phyloP scores from a whole-genome alignment of 257 asterid species.

The Lycium barbarum region DNA sequence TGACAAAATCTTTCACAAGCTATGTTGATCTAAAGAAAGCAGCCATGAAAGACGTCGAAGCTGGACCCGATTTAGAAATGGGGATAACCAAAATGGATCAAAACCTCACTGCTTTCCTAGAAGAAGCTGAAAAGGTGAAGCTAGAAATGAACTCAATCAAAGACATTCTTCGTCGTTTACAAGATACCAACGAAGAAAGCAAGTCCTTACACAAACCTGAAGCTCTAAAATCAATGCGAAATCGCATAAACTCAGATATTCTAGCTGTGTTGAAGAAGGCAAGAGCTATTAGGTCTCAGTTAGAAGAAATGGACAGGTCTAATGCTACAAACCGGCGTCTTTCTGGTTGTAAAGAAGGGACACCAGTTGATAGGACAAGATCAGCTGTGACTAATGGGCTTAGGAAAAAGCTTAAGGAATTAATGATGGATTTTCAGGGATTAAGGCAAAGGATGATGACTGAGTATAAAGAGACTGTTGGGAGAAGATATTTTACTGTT shows the following conservation, averaged over 20 bases:
- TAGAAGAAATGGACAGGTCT: conserved; percentile 89
- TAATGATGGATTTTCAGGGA: conserved; percentile 93
- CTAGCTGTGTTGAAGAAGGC: conserved; percentile 72
- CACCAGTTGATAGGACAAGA: conserved; percentile 74
- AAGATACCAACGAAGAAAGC: conserved; percentile 66
- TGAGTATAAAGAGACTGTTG: conserved; percentile 88
- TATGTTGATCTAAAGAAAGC: conserved; percentile 88
- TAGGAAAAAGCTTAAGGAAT: conserved; percentile 89
- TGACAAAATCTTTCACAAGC: conserved; percentile 95
- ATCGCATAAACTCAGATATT: conserved; percentile 58
- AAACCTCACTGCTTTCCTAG: conserved; percentile 69
- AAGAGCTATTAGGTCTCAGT: conserved; percentile 53
- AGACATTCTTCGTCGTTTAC: conserved; percentile 58
- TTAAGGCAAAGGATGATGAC: conserved; percentile 90
- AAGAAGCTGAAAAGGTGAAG: conserved; percentile 79
- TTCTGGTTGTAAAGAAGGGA: conserved; percentile 78
- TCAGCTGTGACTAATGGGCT: conserved; percentile 89
- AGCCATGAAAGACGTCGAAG: conserved; percentile 73
- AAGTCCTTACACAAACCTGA: conserved; percentile 80
- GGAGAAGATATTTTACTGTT: conserved; percentile 81
- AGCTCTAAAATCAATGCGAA: conserved; percentile 61
- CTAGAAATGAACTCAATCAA: conserved; percentile 75
- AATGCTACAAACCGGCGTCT: conserved; percentile 66
- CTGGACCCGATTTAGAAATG: conserved; percentile 67
- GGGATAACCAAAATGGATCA: conserved; percentile 62